Evolutionary conservation across 2,329 filamentous ascomycete species (phyloP), one percentile per base, ranked within the genome.

Genomic region (Aschersonia sp.): DNA sequence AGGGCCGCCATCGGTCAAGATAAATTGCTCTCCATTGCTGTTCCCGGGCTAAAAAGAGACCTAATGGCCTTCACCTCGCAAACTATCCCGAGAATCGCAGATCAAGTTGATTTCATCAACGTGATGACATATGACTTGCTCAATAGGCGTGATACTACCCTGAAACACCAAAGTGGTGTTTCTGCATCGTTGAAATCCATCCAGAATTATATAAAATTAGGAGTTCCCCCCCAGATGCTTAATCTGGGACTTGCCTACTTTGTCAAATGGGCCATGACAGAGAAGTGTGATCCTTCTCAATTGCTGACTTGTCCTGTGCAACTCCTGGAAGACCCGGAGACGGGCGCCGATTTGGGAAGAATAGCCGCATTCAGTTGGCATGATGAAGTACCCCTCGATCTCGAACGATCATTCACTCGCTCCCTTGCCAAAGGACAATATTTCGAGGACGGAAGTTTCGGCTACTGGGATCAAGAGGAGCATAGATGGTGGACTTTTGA

Each of bases 401-500:
- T 83, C 22, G 63, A 61, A 1, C 63, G 59, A 2, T 84, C 79
- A 0, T 87, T 83, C 57, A 60, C 65, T 12, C 69, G 66, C 11
- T 82, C 84, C 0, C 58, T 68, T 45, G 54, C 62, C 0, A 52
- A 72, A 8, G 80, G 79, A 1, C 58, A 58, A 44, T 78, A 77
- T 32, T 59, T 58, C 31, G 53, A 56, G 0, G 83, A 87, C 52
- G 83, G 82, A 22, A 84, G 81, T 0, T 74, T 79, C 58, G 86
- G 82, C 58, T 87, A 77, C 62, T 84, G 76, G 70, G 84, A 88
- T 56, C 50, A 58, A 0, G 52, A 64, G 5, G 68, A 76, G 53
- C 63, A 72, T 47, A 59, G 81, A 32, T 88, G 83, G 73, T 88
- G 84, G 84, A 81, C 81, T 0, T 87, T 80, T 68, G 84, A 88